Conservation (phyloP, 495 filamentous ascomycete genomes). For the Xylaria grammica region DNA sequence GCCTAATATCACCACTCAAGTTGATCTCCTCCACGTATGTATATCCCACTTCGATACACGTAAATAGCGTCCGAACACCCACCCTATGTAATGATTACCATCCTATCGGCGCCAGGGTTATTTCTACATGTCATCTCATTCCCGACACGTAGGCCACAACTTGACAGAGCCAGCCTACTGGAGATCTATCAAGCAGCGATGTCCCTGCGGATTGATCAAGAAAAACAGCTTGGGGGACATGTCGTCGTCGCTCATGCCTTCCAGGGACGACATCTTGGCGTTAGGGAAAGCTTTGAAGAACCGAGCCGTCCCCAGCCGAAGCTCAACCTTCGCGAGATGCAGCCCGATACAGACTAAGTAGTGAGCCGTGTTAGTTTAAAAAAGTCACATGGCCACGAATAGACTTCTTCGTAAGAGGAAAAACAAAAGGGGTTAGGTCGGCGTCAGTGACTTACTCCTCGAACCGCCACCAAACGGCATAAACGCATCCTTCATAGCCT, state of each 20-base stretch:
- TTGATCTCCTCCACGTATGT: no score
- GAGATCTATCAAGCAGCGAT: slow-evolving; percentile 23
- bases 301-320: slow-evolving; percentile 16
- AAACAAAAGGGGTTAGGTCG: no score
- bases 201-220: neutral
- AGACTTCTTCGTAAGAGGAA: no score
- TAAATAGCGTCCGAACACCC: no score
- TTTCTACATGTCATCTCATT: no score
- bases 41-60: no score
- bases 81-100: no score
- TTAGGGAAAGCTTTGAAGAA: slow-evolving; percentile 25
- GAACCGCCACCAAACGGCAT: slow-evolving; percentile 20
- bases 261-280: slow-evolving; percentile 11
- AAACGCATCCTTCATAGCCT: slow-evolving; percentile 17
- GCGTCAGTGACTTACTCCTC: slow-evolving; percentile 24
- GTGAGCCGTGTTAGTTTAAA: neutral
- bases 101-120: no score
- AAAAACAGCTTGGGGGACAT: slow-evolving; percentile 18
- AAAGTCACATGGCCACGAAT: no score
- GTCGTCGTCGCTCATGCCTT: slow-evolving; percentile 21
- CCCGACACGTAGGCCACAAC: no score
- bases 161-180: neutral
- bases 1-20: no score
- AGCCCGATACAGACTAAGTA: slow-evolving; percentile 21
- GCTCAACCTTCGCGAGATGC: slow-evolving; percentile 22